These are phyloP conservation scores for Ananas comosus DNA, from an alignment of 176 grass and related monocot species.

Conservation along the genomic window DNA sequence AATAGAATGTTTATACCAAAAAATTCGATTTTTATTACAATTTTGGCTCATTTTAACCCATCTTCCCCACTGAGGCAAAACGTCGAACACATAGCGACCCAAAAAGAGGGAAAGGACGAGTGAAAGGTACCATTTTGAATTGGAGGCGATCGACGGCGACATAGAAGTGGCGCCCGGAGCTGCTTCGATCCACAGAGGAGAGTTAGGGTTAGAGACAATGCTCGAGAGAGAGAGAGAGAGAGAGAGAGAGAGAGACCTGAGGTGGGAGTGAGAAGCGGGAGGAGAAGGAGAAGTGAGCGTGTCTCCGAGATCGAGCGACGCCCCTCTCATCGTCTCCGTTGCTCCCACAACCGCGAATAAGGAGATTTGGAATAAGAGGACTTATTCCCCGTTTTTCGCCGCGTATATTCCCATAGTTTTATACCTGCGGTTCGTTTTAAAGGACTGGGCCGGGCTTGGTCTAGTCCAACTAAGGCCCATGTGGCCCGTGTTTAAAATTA, in stretches of 20 bases:
- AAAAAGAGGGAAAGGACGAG: not conserved
- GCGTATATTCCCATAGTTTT: not conserved
- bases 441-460: too few relatives aligned
- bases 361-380: not conserved
- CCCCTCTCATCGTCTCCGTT: not conserved
- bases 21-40: too few relatives aligned
- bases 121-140: constrained; percentile 51
- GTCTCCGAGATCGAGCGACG: constrained; percentile 9
- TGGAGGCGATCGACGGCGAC: constrained; percentile 69
- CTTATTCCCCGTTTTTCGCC: not conserved
- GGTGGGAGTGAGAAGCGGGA: constrained; percentile 12
- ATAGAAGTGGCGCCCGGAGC: constrained; percentile 58
- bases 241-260: constrained; percentile 1
- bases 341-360: not conserved
- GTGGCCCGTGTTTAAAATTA: too few relatives aligned
- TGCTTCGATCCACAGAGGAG: constrained; percentile 7
- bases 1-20: too few relatives aligned
- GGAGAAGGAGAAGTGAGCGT: constrained; percentile 28
- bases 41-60: not conserved
- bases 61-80: not conserved
- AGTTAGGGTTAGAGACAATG: not conserved
- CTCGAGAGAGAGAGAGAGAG: not conserved
- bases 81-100: not conserved
- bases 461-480: too few relatives aligned
- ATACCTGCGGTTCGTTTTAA: too few relatives aligned